phyloP scores from a whole-genome alignment of 257 asterid species.

The Cinchona pubescens region DNA sequence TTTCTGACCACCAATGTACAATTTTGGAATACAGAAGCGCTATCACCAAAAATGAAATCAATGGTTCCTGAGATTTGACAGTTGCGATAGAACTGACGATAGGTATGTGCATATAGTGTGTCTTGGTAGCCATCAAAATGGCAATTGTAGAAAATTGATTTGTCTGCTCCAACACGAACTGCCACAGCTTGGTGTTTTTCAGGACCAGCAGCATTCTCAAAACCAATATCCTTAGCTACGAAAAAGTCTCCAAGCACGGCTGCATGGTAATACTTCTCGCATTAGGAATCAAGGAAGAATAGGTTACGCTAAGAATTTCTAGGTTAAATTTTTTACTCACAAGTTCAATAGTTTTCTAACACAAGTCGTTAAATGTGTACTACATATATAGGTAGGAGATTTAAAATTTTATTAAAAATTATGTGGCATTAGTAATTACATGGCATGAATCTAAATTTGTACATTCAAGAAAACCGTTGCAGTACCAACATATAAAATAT shows the following conservation, averaged over 20 bases:
- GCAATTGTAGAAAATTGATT: slow-evolving; percentile 59
- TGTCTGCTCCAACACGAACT: slow-evolving; percentile 66
- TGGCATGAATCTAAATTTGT: no score
- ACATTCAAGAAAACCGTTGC: no score
- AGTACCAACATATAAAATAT: no score
- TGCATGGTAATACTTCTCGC: slow-evolving; percentile 19
- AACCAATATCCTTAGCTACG: slow-evolving; percentile 68
- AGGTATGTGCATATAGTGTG: slow-evolving; percentile 68
- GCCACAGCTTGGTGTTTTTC: slow-evolving; percentile 84
- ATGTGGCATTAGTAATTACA: no score
- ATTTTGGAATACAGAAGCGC: slow-evolving; percentile 72
- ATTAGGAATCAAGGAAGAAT: not conserved
- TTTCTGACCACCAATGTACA: slow-evolving; percentile 68
- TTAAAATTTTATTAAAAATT: no score
- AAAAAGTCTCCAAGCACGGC: slow-evolving; percentile 70
- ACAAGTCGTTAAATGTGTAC: no score
- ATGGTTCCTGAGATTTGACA: slow-evolving; percentile 79
- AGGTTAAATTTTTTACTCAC: no score
- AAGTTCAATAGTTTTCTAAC: no score
- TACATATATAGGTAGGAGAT: no score
- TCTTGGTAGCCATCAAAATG: slow-evolving; percentile 83
- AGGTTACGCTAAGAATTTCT: not conserved
- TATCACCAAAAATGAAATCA: slow-evolving; percentile 78
- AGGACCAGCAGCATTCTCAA: slow-evolving; percentile 78
- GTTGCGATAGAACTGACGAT: slow-evolving; percentile 72